These are phyloP conservation scores for Lentinula novae-zelandiae DNA, from an alignment of 1,284 basidiomycete genomes.

Conservation along the genomic window DNA sequence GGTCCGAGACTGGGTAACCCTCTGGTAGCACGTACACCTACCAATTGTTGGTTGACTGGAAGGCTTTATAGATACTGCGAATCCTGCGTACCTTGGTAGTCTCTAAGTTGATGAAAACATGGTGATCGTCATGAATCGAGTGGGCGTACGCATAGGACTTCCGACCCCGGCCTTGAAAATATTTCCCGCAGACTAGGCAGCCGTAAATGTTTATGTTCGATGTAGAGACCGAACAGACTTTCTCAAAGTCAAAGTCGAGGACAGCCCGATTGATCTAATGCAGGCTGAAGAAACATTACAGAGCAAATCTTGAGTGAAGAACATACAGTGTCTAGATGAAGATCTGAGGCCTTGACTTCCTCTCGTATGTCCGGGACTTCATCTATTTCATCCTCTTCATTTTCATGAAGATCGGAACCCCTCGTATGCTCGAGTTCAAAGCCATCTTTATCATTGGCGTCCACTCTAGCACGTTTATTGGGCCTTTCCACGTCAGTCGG, in stretches of 20 bases:
- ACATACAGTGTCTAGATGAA: slow-evolving; percentile 92
- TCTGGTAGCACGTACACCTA: slow-evolving; percentile 98
- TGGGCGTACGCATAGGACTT: slow-evolving; percentile 95
- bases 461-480: slow-evolving; percentile 10
- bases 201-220: slow-evolving; percentile 98
- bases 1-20: slow-evolving; percentile 93
- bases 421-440: background rate
- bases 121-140: slow-evolving; percentile 96
- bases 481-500: slow-evolving; percentile 5
- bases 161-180: slow-evolving; percentile 95
- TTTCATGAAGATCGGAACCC: background rate
- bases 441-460: background rate
- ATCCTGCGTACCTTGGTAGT: slow-evolving; percentile 72
- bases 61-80: background rate
- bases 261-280: slow-evolving; percentile 79
- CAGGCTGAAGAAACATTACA: slow-evolving; percentile 10
- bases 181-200: slow-evolving; percentile 97
- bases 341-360: slow-evolving; percentile 55
- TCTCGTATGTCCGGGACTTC: slow-evolving; percentile 5
- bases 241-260: slow-evolving; percentile 99
- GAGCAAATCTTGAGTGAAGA: slow-evolving; percentile 24
- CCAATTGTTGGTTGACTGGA: slow-evolving; percentile 7
- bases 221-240: slow-evolving; percentile 94
- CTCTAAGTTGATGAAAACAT: slow-evolving; percentile 95
- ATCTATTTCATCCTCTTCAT: slow-evolving; percentile 11